Evolutionary conservation across 805 yeast genomes (phyloP), one percentile per base, ranked within the genome.

Genomic region (Groenewaldozyma tartarivorans): DNA sequence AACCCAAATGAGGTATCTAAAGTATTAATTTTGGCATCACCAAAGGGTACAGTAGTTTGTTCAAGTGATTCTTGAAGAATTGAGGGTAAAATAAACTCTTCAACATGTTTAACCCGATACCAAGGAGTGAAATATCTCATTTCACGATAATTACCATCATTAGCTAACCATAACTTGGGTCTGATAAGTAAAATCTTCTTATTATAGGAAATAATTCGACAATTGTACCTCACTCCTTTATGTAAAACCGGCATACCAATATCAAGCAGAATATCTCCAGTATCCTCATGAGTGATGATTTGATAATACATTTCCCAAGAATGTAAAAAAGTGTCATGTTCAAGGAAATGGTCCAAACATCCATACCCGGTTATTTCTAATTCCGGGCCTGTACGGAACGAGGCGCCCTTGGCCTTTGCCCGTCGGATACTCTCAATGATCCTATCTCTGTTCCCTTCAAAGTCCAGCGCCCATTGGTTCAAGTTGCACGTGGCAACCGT

Each of bases 391-490:
- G 94, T 96, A 56, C 99, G 72, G 39, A 94, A 70, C 16, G 69
- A 66, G 0, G 99, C 94, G 13, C 85, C 84, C 45, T 64, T 70
- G 21, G 62, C 60, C 55, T 88, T 92, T 40, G 99, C 95, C 39
- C 73, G 68, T 18, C 56, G 58, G 53, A 92, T 90, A 41, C 94
- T 81, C 54, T 81, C 80, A 19, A 92, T 54, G 48, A 92, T 90
- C 43, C 99, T 70, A 56, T 88, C 95, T 40, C 96, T 71, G 62
- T 92, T 92, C 4, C 98, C 99, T 60, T 90, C 97, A 60, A 86
- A 92, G 60, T 92, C 99, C 41, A 92, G 69, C 0, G 98, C 96
- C 99, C 99, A 92, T 72, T 92, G 99, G 65, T 92, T 92, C 48
- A 92, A 70, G 53, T 88, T 86, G 63, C 97, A 90, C 1, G 97